Conservation (phyloP, 345 rosid genomes). For the Camelina neglecta region DNA sequence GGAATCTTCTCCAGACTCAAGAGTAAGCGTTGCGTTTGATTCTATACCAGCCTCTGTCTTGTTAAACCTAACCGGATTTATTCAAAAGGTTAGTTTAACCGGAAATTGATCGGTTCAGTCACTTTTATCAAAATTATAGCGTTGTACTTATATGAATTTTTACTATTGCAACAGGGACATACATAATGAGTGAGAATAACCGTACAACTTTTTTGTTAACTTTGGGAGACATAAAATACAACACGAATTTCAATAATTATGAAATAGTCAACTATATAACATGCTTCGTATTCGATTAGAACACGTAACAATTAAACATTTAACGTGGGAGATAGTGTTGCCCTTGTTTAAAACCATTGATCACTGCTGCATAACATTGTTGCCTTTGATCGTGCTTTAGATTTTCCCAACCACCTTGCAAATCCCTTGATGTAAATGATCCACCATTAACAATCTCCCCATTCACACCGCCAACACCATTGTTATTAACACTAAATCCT, state of each 20-base stretch:
- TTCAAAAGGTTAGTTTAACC: not conserved
- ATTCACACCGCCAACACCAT: conserved; percentile 31
- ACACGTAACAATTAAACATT: not conserved
- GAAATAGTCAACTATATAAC: not conserved
- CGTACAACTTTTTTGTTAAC: not conserved
- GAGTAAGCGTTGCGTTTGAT: conserved; percentile 7
- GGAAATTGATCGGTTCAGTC: not conserved
- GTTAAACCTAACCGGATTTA: conserved; percentile 20
- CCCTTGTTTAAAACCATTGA: conserved; percentile 36
- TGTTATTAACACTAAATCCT: conserved; percentile 34
- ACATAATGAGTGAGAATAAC: not conserved
- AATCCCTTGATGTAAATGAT: conserved; percentile 29
- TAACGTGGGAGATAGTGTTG: conserved; percentile 35
- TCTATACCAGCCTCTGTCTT: not conserved
- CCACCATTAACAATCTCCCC: conserved; percentile 35
- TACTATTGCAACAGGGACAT: not conserved
- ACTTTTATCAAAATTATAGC: not conserved
- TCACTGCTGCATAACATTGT: conserved; percentile 45
- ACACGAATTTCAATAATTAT: not conserved
- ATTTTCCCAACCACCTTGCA: conserved; percentile 40
- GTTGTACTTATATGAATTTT: not conserved
- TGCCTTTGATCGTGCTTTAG: conserved; percentile 44
- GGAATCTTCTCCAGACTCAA: not conserved
- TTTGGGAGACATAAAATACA: not conserved
- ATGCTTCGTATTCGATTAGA: not conserved